phyloP scores from a whole-genome alignment of 768 basidiomycete genomes.

The Porpolomopsis calyptriformis region DNA sequence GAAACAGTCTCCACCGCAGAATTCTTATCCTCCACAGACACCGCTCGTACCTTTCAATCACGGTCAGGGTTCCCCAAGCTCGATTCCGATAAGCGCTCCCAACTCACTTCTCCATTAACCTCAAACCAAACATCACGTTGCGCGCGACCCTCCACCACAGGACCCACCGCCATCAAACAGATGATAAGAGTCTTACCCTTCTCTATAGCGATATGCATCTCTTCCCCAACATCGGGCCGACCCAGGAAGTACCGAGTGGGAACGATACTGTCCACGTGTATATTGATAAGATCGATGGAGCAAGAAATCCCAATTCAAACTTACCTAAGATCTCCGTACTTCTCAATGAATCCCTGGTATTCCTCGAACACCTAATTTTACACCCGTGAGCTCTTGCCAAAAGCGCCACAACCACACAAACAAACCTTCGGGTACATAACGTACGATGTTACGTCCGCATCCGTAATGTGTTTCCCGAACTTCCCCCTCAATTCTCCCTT shows the following conservation, averaged over 20 bases:
- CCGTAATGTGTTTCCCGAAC: conserved; percentile 91
- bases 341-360: conserved; percentile 88
- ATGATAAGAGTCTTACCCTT: conserved; percentile 96
- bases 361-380: conserved; percentile 83
- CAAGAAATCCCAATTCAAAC: conserved; percentile 14
- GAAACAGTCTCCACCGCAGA: conserved; percentile 93
- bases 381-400: conserved; percentile 1
- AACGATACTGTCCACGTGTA: conserved; percentile 51
- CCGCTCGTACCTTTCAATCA: conserved; percentile 69
- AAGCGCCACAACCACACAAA: conserved; percentile 7
- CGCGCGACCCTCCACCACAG: conserved; percentile 83
- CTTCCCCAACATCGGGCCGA: conserved; percentile 84
- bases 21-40: conserved; percentile 91
- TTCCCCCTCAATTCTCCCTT: conserved; percentile 87
- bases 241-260: conserved; percentile 97
- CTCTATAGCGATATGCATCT: conserved; percentile 94
- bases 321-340: conserved; percentile 89
- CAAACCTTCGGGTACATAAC: conserved; percentile 96
- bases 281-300: conserved; percentile 7
- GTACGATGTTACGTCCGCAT: conserved; percentile 87
- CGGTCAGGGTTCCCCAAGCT: too few species aligned
- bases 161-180: conserved; percentile 89
- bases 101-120: conserved; percentile 82
- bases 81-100: too few species aligned
- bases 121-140: conserved; percentile 98